Base-by-base conservation (phyloP, 2,329 filamentous ascomycete species). In the Hypoxylon sp. region DNA sequence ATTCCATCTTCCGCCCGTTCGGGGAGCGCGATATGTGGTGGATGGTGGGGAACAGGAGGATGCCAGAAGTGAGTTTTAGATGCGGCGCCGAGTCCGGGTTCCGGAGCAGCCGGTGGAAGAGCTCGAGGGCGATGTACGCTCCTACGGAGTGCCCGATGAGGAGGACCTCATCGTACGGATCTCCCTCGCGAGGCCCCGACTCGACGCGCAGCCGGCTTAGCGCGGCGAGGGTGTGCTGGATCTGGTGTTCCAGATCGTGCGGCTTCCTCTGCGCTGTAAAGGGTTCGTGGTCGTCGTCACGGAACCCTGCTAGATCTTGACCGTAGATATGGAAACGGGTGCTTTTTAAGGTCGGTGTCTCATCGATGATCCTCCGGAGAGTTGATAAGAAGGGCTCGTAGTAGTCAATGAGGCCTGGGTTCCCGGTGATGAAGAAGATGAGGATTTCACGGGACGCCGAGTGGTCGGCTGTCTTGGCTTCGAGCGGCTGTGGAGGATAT, bases 121-220 rank as follows among this genome's bases (percentile, higher is more conserved):
- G 78, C 75, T 93, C 90, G 67, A 93, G 85, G 2, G 85, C 80
- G 18, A 94, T 89, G 74, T 91, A 94, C 8, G 87, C 81, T 22
- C 91, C 91, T 0, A 94, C 89, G 0, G 90, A 93, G 77, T 94
- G 91, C 3, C 91, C 91, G 51, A 91, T 85, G 14, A 94, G 78
- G 6, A 93, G 82, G 16, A 93, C 85, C 51, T 81, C 81, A 72
- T 88, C 82, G 68, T 86, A 89, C 0, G 78, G 75, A 48, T 76
- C 71, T 33, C 77, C 79, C 38, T 76, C 68, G 1, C 72, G 70
- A 4, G 74, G 64, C 2, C 73, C 67, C 61, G 70, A 76, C 58
- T 65, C 72, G 30, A 77, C 71, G 36, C 73, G 72, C 44, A 75
- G 73, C 2, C 72, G 49, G 1, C 77, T 74, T 3, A 85, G 70